Evolutionary conservation across 768 basidiomycete genomes (phyloP), one percentile per base, ranked within the genome.

Genomic region (Pluteus cervinus): DNA sequence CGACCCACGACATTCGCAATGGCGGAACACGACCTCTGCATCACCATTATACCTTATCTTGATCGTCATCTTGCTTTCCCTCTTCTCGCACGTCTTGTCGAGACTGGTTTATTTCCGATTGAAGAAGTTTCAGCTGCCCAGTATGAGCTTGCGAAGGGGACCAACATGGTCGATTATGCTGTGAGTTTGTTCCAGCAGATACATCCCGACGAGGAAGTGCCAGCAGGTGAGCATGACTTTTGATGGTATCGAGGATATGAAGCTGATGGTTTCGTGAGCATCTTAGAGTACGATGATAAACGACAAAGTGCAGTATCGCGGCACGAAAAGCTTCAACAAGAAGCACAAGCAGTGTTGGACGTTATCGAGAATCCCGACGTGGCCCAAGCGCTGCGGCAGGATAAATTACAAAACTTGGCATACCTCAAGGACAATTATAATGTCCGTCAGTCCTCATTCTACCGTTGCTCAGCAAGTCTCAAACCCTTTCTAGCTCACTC

Each of bases 291-390:
- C 54, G 76, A 79, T 15, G 72, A 72, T 40, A 89, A 91, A 56
- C 77, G 90, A 41, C 76, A 81, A 55, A 81, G 75, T 43, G 91
- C 87, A 2, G 77, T 94, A 20, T 79, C 78, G 33, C 88, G 82
- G 14, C 85, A 91, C 46, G 83, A 92, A 54, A 73, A 78, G 33
- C 69, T 99, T 29, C 80, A 88, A 52, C 82, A 86, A 44, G 87
- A 93, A 58, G 94, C 94, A 0, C 86, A 91, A 54, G 85, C 84
- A 7, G 91, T 98, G 26, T 66, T 97, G 42, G 87, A 94, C 54
- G 91, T 97, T 32, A 98, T 99, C 56, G 87, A 93, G 59, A 93
- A 92, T 51, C 91, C 92, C 1, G 92, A 96, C 45, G 93, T 98
- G 17, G 94, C 89, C 5, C 89, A 92, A 46, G 81, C 90, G 7